Conservation (phyloP, 768 basidiomycete genomes). For the Austroboletus eburneus region DNA sequence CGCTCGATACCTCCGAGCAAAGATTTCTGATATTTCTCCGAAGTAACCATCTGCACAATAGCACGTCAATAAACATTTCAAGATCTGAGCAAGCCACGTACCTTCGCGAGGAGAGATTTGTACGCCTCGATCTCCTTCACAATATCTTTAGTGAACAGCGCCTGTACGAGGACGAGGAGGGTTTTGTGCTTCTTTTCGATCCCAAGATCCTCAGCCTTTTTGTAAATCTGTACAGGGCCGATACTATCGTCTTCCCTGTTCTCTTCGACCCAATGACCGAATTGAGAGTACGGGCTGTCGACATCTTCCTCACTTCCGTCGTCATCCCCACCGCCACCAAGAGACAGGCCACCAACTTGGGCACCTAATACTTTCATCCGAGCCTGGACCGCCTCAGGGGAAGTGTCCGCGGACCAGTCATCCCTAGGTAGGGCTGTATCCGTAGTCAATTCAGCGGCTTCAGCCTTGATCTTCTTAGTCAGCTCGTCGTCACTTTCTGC, state of each 20-base stretch:
- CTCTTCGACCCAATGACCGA: slow-evolving; percentile 84
- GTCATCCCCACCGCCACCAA: slow-evolving; percentile 58
- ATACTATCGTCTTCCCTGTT: slow-evolving; percentile 40
- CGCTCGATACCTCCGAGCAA: slow-evolving; percentile 92
- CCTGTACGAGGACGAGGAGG: slow-evolving; percentile 76
- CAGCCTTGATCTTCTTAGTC: slow-evolving; percentile 87
- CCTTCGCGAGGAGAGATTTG: slow-evolving; percentile 72
- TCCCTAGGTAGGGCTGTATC: slow-evolving; percentile 61
- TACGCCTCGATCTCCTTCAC: slow-evolving; percentile 62
- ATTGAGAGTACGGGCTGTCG: slow-evolving; percentile 80
- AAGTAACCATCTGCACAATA: slow-evolving; percentile 65
- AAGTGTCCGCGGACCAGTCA: slow-evolving; percentile 92
- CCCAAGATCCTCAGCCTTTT: slow-evolving; percentile 86
- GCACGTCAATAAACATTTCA: slow-evolving; percentile 8
- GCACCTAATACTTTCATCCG: slow-evolving; percentile 70
- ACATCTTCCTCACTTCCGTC: slow-evolving; percentile 86
- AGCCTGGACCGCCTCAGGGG: slow-evolving; percentile 80
- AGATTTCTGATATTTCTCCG: slow-evolving; percentile 95
- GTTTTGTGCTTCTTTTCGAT: slow-evolving; percentile 96
- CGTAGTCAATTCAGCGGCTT: slow-evolving; percentile 70
- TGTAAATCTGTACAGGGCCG: slow-evolving; percentile 63
- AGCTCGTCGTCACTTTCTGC: slow-evolving; percentile 85
- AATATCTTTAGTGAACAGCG: slow-evolving; percentile 75
- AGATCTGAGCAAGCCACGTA: neutral
- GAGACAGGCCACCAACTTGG: slow-evolving; percentile 47